These are phyloP conservation scores for Chrysanthemum seticuspe DNA, from an alignment of 129 eudicot species.

Conservation along the genomic window DNA sequence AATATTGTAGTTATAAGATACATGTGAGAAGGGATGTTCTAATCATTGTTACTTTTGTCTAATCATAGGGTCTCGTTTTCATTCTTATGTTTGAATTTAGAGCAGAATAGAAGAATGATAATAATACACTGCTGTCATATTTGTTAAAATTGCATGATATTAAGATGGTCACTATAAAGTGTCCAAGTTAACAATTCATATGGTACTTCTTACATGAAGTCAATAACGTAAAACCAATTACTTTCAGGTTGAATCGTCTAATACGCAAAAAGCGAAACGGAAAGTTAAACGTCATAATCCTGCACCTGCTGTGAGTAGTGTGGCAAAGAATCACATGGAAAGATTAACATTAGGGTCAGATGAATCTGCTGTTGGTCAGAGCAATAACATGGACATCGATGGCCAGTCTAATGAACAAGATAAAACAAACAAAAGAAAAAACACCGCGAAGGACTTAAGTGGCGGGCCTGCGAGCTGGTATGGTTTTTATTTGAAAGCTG, in stretches of 20 bases:
- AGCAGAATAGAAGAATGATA: neutral
- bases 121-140: slow-evolving; percentile 3
- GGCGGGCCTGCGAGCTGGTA: slow-evolving; percentile 80
- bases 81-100: too few species aligned
- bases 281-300: slow-evolving; percentile 70
- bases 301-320: slow-evolving; percentile 26
- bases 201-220: neutral
- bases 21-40: too few species aligned
- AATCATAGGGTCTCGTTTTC: too few species aligned
- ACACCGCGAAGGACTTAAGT: slow-evolving; percentile 32
- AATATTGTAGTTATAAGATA: neutral
- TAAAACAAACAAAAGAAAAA: slow-evolving; percentile 28
- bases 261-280: slow-evolving; percentile 55
- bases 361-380: slow-evolving; percentile 34
- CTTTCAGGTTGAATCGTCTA: slow-evolving; percentile 71
- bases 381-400: neutral
- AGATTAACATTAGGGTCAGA: slow-evolving; percentile 35
- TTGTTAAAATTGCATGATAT: neutral
- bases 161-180: neutral
- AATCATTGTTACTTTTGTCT: too few species aligned
- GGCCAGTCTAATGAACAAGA: slow-evolving; percentile 38
- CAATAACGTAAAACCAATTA: slow-evolving; percentile 1
- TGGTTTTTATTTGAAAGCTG: neutral
- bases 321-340: slow-evolving; percentile 38
- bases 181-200: neutral